These are phyloP conservation scores for Kandelia obovata DNA, from an alignment of 345 rosid genomes.

Conservation along the genomic window DNA sequence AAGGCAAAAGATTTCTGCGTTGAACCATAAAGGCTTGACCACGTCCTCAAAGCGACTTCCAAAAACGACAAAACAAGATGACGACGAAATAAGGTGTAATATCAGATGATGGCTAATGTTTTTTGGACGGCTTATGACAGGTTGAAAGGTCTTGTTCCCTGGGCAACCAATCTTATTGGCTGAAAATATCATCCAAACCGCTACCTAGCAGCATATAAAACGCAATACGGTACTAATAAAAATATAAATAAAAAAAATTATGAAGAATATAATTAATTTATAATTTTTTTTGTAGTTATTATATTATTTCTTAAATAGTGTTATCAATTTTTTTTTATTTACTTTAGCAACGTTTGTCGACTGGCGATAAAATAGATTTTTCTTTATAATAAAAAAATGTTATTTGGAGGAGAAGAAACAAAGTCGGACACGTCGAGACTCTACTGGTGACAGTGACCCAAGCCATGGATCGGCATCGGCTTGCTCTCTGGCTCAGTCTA, in stretches of 20 bases:
- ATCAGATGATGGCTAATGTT: conserved; percentile 20
- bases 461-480: background rate
- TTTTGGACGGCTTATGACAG: conserved; percentile 28
- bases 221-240: too few species aligned
- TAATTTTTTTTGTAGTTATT: too few species aligned
- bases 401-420: conserved; percentile 17
- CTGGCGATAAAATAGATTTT: background rate
- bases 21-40: conserved; percentile 21
- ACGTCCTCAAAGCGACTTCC: conserved; percentile 14
- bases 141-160: conserved; percentile 24
- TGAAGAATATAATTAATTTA: too few species aligned
- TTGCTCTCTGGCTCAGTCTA: too few species aligned
- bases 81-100: conserved; percentile 9
- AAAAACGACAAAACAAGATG: conserved; percentile 7
- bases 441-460: conserved; percentile 20
- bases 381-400: background rate
- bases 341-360: background rate
- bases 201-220: background rate
- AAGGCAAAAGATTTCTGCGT: conserved; percentile 6
- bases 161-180: conserved; percentile 25
- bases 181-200: too few species aligned
- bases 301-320: too few species aligned
- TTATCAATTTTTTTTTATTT: too few species aligned
- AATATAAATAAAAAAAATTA: too few species aligned
- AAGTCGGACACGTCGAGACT: conserved; percentile 27